Evolutionary conservation across 805 yeast species (phyloP), one percentile per base, ranked within the genome.

Genomic region (Kluyveromyces aestuarii): DNA sequence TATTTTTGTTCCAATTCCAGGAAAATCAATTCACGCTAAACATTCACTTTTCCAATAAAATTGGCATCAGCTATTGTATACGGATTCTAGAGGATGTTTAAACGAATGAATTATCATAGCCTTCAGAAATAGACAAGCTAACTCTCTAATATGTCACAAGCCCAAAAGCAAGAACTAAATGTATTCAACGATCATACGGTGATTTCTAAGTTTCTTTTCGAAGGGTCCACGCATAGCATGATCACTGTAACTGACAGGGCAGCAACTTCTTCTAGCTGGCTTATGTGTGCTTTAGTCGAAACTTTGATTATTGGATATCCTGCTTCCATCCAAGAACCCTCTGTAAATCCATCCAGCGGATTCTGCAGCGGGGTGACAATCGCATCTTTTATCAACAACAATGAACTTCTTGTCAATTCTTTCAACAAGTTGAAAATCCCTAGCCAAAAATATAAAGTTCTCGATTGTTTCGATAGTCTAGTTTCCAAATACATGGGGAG

Each of bases 241-340:
- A 58, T 71, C 2, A 47, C 71, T 9, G 52, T 76, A 2, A 71
- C 77, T 0, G 69, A 74, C 43, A 62, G 67, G 1, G 71, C 69
- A 44, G 81, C 84, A 0, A 81, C 85, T 0, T 72, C 78, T 27
- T 80, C 90, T 1, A 62, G 77, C 6, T 84, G 91, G 91, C 67
- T 84, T 37, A 57, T 75, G 3, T 73, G 72, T 48, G 72, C 81
- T 1, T 60, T 84, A 19, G 64, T 81, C 8, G 87, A 83, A 55
- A 72, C 71, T 36, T 64, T 71, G 25, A 52, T 79, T 14, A 56
- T 65, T 16, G 84, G 81, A 5, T 41, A 38, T 17, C 73, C 80
- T 13, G 44, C 72, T 67, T 55, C 70, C 47, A 39, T 71, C 55
- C 71, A 75, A 67, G 51, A 58, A 2, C 44, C 62, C 8, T 56